Evolutionary conservation across 2,329 filamentous ascomycete genomes (phyloP), one percentile per base, ranked within the genome.

Genomic region (Fusarium nodosum): DNA sequence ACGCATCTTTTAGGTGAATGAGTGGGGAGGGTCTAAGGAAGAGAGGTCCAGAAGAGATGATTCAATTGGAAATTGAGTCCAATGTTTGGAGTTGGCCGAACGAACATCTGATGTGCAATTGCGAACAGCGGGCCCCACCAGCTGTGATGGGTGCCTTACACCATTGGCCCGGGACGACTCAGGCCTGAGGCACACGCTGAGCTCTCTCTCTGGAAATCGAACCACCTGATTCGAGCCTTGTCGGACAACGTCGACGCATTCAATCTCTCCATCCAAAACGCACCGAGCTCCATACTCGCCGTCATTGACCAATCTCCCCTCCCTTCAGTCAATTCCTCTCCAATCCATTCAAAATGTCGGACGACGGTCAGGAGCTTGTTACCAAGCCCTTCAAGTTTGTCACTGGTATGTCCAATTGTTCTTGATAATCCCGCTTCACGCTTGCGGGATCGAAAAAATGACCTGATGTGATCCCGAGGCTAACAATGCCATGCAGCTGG

Each of bases 371-470:
- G 77, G 92, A 97, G 83, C 87, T 87, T 83, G 87, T 88, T 76
- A 97, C 94, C 85, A 99, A 97, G 91, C 97, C 97, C 84, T 99
- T 99, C 92, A 99, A 99, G 92, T 98, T 98, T 86, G 96, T 98
- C 80, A 98, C 95, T 86, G 95, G 94, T 97, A 89, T 83, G 93
- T 82, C 31, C 47, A 66, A 66, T 61, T 41, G 48, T 47, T 42
- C 57, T 63, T 62, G 72, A 78, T 79, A 78, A 78, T 78, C 77
- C 78, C 78, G 78, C 77, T 76, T 67, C 77, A 74, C 34, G 66
- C 52, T 61, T 52, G 52, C 48, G 38, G 60, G 50, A 38, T 71
- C 69, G 54, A 69, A 76, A 72, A 77, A 78, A 78, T 78, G 77
- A 76, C 74, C 75, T 77, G 76, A 79, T 77, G 61, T 63, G 73